phyloP scores from a whole-genome alignment of 2,329 filamentous ascomycete species.

The Ophiostoma sp. region DNA sequence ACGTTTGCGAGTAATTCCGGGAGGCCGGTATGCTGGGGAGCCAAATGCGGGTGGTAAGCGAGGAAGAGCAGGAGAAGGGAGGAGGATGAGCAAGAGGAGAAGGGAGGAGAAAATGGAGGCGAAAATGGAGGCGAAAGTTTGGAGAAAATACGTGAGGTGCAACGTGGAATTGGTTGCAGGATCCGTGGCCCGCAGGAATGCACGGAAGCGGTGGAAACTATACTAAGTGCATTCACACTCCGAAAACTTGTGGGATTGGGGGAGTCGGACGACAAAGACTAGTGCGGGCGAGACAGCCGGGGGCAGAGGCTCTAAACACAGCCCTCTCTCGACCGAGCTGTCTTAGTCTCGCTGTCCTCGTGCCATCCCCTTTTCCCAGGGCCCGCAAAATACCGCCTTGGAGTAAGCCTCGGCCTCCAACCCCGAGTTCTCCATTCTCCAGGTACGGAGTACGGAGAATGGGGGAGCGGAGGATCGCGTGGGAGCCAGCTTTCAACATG shows the following conservation, averaged over 20 bases:
- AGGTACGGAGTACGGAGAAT: not conserved
- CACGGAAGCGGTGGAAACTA: conserved; percentile 8
- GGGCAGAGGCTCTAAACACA: not conserved
- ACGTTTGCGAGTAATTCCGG: not conserved
- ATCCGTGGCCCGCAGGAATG: conserved; percentile 6
- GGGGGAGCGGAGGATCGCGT: conserved; percentile 11
- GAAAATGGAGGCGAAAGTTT: not conserved
- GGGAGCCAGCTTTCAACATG: not conserved
- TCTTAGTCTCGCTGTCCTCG: conserved; percentile 9
- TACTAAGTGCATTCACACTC: conserved; percentile 4
- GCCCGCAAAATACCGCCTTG: conserved; percentile 9
- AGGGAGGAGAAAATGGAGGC: not conserved
- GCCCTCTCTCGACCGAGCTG: not conserved
- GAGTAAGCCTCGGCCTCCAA: conserved; percentile 5
- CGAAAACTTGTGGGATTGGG: conserved; percentile 3
- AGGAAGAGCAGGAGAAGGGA: not conserved
- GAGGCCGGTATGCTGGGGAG: conserved; percentile 5
- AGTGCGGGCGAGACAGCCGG: conserved; percentile 6
- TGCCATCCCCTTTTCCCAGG: conserved; percentile 7
- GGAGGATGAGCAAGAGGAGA: not conserved
- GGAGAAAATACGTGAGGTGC: not conserved
- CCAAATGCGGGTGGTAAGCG: not conserved
- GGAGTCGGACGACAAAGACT: conserved; percentile 1
- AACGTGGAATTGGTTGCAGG: not conserved
- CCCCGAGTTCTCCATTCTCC: conserved; percentile 9